Percentiles rank a stretch among this genome's conserved stretches.
phyloP scores from a whole-genome alignment of 2,329 filamentous ascomycete species.

The Fusarium sp. region DNA sequence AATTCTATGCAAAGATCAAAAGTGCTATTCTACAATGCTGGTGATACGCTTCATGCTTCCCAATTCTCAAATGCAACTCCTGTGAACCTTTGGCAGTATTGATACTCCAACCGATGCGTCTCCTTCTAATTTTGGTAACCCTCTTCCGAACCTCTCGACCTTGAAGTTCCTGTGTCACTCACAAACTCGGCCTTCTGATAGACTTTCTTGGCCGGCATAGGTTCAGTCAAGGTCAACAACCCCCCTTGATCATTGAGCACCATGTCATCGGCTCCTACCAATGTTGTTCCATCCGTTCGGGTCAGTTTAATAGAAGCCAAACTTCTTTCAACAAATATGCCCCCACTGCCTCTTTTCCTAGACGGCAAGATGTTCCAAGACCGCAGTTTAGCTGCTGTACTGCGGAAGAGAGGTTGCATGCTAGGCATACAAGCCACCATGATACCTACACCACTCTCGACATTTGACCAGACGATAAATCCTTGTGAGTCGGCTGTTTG shows the following conservation, averaged over 20 bases:
- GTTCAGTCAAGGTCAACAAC: not conserved
- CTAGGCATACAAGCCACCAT: slow-evolving; percentile 16
- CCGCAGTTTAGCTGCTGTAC: not conserved
- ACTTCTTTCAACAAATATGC: slow-evolving; percentile 6
- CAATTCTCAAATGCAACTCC: accelerated
- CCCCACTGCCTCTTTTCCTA: not conserved
- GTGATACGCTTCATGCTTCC: not conserved
- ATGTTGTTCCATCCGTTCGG: not conserved
- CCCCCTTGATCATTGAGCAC: slow-evolving; percentile 3
- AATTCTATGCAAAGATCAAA: not conserved
- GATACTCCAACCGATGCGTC: accelerated
- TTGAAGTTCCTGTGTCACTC: not conserved
- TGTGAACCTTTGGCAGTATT: accelerated
- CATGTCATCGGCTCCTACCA: not conserved
- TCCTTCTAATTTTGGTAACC: accelerated
- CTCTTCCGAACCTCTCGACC: not conserved
- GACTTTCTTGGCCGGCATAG: accelerated
- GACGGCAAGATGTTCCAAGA: not conserved
- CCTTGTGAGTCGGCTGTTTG: slow-evolving; percentile 8
- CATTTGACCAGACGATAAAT: slow-evolving; percentile 12
- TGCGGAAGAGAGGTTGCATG: slow-evolving; percentile 2
- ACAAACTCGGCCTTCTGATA: not conserved
- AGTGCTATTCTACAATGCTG: not conserved
- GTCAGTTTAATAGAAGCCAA: not conserved
- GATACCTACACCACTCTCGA: slow-evolving; percentile 6